Conservation (phyloP, 768 basidiomycete species). For the Dioszegia crocea region DNA sequence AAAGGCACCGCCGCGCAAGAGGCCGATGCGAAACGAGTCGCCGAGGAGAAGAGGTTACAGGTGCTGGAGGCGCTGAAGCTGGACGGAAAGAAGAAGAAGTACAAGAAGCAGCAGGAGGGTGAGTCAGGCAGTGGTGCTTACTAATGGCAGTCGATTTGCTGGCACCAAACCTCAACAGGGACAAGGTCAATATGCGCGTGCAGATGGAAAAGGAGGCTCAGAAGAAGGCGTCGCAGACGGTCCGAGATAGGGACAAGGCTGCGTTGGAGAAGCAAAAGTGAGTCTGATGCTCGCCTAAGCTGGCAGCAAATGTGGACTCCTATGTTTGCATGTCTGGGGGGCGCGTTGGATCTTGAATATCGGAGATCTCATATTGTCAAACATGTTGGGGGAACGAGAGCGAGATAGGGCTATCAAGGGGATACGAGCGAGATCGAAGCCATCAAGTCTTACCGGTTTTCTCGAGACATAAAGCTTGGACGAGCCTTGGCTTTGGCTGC, state of each 20-base stretch:
- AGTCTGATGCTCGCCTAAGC: neutral
- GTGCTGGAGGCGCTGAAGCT: slow-evolving; percentile 41
- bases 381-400: too few species aligned
- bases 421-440: too few species aligned
- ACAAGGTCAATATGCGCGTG: slow-evolving; percentile 39
- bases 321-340: too few species aligned
- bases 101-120: slow-evolving; percentile 45
- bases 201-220: slow-evolving; percentile 42
- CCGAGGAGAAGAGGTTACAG: slow-evolving; percentile 36
- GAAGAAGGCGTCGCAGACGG: slow-evolving; percentile 29
- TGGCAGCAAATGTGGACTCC: too few species aligned
- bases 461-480: too few species aligned
- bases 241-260: slow-evolving; percentile 41
- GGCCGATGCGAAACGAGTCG: slow-evolving; percentile 41
- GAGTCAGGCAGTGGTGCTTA: slow-evolving; percentile 5
- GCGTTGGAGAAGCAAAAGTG: slow-evolving; percentile 48
- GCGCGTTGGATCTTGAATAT: too few species aligned
- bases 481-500: too few species aligned
- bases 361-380: too few species aligned
- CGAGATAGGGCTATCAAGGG: too few species aligned
- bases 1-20: slow-evolving; percentile 16
- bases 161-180: slow-evolving; percentile 48
- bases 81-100: slow-evolving; percentile 46
- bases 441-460: too few species aligned
- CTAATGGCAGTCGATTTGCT: slow-evolving; percentile 41